Evolutionary conservation across 768 basidiomycete genomes (phyloP), one percentile per base, ranked within the genome.

Genomic region (Podaxis mareebaensis): DNA sequence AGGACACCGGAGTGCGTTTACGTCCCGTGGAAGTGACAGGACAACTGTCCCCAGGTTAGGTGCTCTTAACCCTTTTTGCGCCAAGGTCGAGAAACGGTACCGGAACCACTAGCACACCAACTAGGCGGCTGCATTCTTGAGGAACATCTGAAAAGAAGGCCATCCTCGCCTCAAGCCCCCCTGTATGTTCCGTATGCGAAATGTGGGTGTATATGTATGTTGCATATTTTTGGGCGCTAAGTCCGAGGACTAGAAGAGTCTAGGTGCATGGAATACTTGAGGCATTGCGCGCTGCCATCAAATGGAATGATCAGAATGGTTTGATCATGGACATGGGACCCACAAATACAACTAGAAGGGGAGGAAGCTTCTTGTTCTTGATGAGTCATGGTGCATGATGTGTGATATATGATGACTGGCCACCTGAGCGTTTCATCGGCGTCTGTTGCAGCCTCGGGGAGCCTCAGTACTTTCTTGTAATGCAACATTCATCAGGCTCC

Each of bases 131-230:
- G 11, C n/a, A 40, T 24, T 56, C 39, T 39, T 40, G 39, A 22
- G 12, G 36, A 15, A 40, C n/a, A 7, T 15, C 39, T n/a, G 54
- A 38, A 40, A 2, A 39, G 22, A 38, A 38, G 10, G 22, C 46
- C 22, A 28, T 58, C 57, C 33, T 59, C 30, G 33, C 44, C 39
- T 38, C 28, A 20, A 17, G 46, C 46, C 46, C 30, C 33, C 38
- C 39, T 24, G 20, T 8, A 24, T 24, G n/a, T 0, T 4, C 17
- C 17, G 7, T 38, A 24, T 56, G 36, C 12, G 26, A 13, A 44
- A 49, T 59, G 58, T 59, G 58, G 44, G 48, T 36, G 58, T 24
- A 49, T 36, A n/a, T 51, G 30, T 59, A 38, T 49, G n/a, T 38
- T 46, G 44, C 15, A 20, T 46, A 12, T 22, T 11, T 17, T 36